Evolutionary conservation across 805 yeast species (phyloP).

Genomic region (Lachancea dasiensis): DNA sequence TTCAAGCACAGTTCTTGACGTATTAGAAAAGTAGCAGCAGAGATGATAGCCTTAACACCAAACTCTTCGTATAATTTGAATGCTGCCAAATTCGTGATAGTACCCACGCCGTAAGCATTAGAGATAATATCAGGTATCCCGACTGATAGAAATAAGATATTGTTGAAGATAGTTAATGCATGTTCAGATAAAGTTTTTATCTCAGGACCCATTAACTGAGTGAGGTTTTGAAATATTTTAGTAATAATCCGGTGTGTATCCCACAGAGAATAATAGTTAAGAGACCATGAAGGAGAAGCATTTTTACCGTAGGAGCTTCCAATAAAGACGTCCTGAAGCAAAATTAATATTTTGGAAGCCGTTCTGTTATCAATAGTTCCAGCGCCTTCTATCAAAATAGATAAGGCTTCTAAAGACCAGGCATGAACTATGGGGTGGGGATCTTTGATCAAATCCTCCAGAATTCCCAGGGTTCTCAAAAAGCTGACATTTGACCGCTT

Average conservation of each 20-base stretch:
- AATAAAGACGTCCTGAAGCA: conserved; percentile 36
- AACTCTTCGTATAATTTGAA: conserved; percentile 22
- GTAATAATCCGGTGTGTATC: conserved; percentile 42
- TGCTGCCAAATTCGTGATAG: conserved; percentile 25
- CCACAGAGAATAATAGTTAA: conserved; percentile 43
- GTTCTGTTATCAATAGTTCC: conserved; percentile 39
- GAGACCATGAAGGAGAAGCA: conserved; percentile 38
- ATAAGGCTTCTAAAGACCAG: conserved; percentile 59
- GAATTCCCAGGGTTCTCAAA: conserved; percentile 46
- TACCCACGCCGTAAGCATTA: conserved; percentile 17
- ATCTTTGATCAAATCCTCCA: conserved; percentile 58
- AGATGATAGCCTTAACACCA: conserved; percentile 28
- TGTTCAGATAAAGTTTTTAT: conserved; percentile 31
- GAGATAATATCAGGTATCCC: conserved; percentile 33
- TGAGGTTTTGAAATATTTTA: conserved; percentile 39
- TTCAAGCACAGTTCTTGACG: neutral
- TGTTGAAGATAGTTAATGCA: conserved; percentile 32
- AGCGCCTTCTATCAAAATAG: conserved; percentile 51
- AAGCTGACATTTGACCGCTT: conserved; percentile 36
- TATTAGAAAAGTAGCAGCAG: conserved; percentile 19
- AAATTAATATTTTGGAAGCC: conserved; percentile 39
- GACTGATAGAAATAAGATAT: conserved; percentile 33
- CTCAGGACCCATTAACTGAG: conserved; percentile 56
- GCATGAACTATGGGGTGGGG: conserved; percentile 82
- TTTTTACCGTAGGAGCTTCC: conserved; percentile 47